A percentile compares a stretch with the other conserved stretches of the same genome.
Evolutionary conservation across 2,329 filamentous ascomycete species (phyloP).

Genomic region (Diaporthe vexans): DNA sequence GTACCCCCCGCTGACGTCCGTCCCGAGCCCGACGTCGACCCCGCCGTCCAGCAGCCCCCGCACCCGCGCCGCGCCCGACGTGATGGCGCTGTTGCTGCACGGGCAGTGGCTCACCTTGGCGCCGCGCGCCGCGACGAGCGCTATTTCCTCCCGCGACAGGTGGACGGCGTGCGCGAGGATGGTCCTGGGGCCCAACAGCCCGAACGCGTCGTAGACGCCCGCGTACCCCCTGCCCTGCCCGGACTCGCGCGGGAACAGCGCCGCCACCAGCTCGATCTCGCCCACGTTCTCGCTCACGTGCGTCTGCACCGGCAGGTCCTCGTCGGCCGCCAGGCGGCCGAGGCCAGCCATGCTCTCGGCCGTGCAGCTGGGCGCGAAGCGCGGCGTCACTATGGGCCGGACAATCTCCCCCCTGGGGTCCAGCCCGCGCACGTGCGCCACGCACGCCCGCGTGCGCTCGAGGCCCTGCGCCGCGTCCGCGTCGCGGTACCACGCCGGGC

Average conservation of each 20-base stretch:
- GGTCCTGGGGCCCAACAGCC: constrained; percentile 78
- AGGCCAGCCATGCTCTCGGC: constrained; percentile 72
- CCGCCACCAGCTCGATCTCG: constrained; percentile 79
- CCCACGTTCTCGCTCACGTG: constrained; percentile 87
- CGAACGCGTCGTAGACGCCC: constrained; percentile 81
- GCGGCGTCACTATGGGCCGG: constrained; percentile 83
- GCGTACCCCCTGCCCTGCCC: constrained; percentile 66
- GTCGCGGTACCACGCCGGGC: constrained; percentile 86
- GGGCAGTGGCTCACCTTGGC: constrained; percentile 88
- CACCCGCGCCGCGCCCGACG: constrained; percentile 83
- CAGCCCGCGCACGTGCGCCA: constrained; percentile 75
- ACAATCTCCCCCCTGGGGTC: constrained; percentile 78
- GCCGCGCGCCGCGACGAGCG: constrained; percentile 71
- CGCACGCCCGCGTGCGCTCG: constrained; percentile 67
- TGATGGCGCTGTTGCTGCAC: constrained; percentile 85
- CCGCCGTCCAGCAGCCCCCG: constrained; percentile 80
- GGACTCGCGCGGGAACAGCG: constrained; percentile 74
- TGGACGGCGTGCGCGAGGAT: constrained; percentile 91
- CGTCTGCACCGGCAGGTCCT: constrained; percentile 82
- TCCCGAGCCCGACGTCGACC: constrained; percentile 87
- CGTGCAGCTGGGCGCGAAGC: constrained; percentile 76
- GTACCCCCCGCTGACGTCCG: constrained; percentile 92
- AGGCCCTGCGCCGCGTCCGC: constrained; percentile 71
- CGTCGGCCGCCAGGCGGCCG: constrained; percentile 73
- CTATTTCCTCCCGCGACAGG: constrained; percentile 75